Percentiles rank a stretch among this genome's conserved stretches.
phyloP scores from a whole-genome alignment of 768 basidiomycete species.

The Gelatoporia subvermispora region DNA sequence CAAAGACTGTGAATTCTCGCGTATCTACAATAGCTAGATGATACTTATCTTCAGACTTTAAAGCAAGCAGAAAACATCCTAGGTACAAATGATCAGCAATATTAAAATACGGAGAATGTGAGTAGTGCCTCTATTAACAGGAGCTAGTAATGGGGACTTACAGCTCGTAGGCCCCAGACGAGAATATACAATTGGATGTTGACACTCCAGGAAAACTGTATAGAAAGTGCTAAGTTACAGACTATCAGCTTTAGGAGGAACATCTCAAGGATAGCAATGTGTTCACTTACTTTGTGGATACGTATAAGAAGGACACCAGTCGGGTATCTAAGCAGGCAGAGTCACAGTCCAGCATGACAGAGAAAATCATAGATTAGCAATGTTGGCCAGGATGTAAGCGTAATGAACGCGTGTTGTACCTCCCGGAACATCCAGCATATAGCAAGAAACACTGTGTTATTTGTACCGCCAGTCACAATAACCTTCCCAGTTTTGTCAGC shows the following conservation, averaged over 20 bases:
- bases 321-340: constrained; percentile 5
- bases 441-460: constrained; percentile 14
- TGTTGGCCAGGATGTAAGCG: too few relatives aligned
- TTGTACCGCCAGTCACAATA: constrained; percentile 25
- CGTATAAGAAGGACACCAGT: not conserved
- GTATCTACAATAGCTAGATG: constrained; percentile 19
- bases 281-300: not conserved
- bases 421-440: constrained; percentile 6
- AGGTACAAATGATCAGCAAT: constrained; percentile 19
- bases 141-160: constrained; percentile 1
- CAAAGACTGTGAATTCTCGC: too few relatives aligned
- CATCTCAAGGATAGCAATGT: not conserved
- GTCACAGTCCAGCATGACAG: constrained; percentile 11
- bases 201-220: too few relatives aligned
- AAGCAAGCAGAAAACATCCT: too few relatives aligned
- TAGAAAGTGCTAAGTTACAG: not conserved
- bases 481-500: constrained; percentile 30
- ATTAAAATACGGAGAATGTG: constrained; percentile 29
- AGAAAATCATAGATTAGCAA: not conserved
- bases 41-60: too few relatives aligned
- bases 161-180: too few relatives aligned
- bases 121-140: too few relatives aligned
- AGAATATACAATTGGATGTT: too few relatives aligned
- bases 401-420: not conserved
- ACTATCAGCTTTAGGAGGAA: not conserved